Conservation (phyloP, 1,284 basidiomycete genomes). For the Cryptococcus neoformans region DNA sequence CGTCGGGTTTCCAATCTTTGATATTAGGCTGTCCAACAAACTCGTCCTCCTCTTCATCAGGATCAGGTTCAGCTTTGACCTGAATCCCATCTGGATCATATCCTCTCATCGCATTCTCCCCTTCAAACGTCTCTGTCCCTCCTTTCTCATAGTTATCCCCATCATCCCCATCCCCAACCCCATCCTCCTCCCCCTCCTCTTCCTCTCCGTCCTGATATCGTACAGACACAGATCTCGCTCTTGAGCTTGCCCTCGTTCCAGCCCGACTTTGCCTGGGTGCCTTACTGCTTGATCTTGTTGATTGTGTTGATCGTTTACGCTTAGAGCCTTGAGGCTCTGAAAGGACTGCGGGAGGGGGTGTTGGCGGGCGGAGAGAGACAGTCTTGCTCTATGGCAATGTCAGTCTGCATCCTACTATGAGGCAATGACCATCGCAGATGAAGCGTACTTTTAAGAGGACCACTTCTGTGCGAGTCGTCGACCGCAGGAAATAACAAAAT, state of each 20-base stretch:
- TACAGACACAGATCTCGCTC: no score
- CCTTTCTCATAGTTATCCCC: constrained; percentile 3
- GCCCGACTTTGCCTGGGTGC: no score
- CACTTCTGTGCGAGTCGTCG: constrained; percentile 44
- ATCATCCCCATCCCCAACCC: neutral
- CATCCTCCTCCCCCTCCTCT: neutral
- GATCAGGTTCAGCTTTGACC: constrained; percentile 22
- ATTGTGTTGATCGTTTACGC: constrained; percentile 15
- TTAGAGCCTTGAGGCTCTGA: constrained; percentile 10
- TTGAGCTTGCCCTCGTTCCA: no score
- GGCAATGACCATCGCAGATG: neutral
- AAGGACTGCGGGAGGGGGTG: constrained; percentile 22
- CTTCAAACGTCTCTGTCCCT: constrained; percentile 6
- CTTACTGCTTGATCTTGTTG: no score
- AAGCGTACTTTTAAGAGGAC: constrained; percentile 40
- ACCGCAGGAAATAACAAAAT: constrained; percentile 46
- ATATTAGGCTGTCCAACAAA: constrained; percentile 14
- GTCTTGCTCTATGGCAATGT: constrained; percentile 31
- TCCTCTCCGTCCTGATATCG: neutral
- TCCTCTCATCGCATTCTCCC: neutral
- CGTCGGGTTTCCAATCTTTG: constrained; percentile 47
- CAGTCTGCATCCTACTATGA: neutral
- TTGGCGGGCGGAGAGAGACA: constrained; percentile 34
- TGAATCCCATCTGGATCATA: constrained; percentile 12
- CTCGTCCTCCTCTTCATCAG: constrained; percentile 24